phyloP scores from a whole-genome alignment of 805 yeast genomes.

The Lachancea fermentati region DNA sequence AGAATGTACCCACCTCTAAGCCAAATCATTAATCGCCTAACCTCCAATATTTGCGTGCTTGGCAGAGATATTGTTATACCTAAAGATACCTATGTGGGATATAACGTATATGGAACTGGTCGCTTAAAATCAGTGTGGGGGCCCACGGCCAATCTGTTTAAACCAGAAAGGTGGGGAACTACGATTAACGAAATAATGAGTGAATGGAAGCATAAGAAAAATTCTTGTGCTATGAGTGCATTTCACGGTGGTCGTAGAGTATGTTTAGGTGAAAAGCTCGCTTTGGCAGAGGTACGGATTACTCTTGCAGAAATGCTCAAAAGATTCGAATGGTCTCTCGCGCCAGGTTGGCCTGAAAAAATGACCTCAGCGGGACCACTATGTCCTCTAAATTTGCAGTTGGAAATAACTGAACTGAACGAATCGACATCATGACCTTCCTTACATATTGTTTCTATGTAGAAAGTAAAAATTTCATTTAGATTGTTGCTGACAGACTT shows the following conservation, averaged over 20 bases:
- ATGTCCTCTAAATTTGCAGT: constrained; percentile 39
- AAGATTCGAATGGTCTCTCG: constrained; percentile 34
- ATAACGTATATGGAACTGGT: constrained; percentile 48
- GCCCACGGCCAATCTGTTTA: constrained; percentile 37
- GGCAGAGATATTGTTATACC: constrained; percentile 44
- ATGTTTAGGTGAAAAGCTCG: constrained; percentile 56
- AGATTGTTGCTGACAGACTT: constrained; percentile 21
- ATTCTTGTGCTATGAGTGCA: constrained; percentile 42
- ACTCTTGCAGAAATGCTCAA: constrained; percentile 35
- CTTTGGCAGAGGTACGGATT: constrained; percentile 41
- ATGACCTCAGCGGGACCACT: constrained; percentile 57
- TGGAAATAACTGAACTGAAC: constrained; percentile 17
- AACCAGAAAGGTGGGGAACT: constrained; percentile 50
- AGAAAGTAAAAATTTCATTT: no score
- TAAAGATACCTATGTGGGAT: constrained; percentile 48
- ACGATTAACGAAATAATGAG: constrained; percentile 33
- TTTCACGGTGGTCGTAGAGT: constrained; percentile 59
- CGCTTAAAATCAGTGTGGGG: constrained; percentile 44
- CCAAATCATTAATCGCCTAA: constrained; percentile 47
- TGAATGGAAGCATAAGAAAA: constrained; percentile 41
- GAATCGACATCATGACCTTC: background rate
- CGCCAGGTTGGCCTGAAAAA: constrained; percentile 42
- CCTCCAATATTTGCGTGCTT: constrained; percentile 35
- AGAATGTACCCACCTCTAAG: constrained; percentile 53
- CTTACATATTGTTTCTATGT: no score